Evolutionary conservation across 176 grass and related monocot species (phyloP).

Genomic region (Dactylis glomerata): DNA sequence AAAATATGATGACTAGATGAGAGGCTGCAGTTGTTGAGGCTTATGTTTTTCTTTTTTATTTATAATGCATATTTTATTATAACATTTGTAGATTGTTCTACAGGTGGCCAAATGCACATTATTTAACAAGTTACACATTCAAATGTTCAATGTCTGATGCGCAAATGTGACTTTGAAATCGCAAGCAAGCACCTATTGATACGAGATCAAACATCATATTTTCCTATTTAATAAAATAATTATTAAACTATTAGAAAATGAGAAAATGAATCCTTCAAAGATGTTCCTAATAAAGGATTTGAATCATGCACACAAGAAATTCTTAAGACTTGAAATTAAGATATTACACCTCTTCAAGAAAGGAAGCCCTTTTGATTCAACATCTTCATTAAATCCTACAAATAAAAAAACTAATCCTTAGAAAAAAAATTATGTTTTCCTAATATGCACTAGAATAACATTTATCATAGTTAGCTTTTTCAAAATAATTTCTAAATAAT

Average conservation of each 20-base stretch:
- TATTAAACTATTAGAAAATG: background rate
- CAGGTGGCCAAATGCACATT: too few species aligned
- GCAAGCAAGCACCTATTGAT: too few species aligned
- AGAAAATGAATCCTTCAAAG: background rate
- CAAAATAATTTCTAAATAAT: background rate
- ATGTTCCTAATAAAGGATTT: background rate
- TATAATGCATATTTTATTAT: too few species aligned
- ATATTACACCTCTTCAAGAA: background rate
- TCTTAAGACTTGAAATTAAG: background rate
- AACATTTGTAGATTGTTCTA: too few species aligned
- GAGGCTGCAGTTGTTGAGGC: too few species aligned
- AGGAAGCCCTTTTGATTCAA: too few species aligned
- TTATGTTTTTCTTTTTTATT: too few species aligned
- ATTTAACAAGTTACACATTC: too few species aligned
- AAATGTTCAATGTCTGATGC: too few species aligned
- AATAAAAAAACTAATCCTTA: background rate
- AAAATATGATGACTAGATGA: too few species aligned
- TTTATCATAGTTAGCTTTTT: background rate
- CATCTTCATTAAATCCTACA: too few species aligned
- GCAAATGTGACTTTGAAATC: background rate
- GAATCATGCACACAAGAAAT: background rate
- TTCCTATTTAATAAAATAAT: background rate
- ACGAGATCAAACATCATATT: too few species aligned
- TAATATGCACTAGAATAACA: background rate
- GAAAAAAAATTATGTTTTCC: background rate